phyloP scores from a whole-genome alignment of 345 rosid genomes.

The Toxicodendron radicans region DNA sequence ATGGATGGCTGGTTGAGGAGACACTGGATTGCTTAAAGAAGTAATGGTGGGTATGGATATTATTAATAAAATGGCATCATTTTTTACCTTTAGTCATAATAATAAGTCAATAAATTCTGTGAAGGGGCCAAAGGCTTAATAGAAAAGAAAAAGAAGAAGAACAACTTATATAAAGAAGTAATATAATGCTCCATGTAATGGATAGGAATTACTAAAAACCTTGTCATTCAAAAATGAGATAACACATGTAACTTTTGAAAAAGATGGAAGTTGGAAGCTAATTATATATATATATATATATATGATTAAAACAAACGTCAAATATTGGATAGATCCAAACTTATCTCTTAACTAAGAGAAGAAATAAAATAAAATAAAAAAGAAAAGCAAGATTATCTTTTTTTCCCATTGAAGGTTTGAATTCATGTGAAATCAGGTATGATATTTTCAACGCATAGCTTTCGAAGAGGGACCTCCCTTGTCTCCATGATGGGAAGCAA shows the following conservation, averaged over 20 bases:
- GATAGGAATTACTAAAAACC: background rate
- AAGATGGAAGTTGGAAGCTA: constrained; percentile 27
- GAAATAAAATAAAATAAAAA: background rate
- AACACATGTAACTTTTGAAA: constrained; percentile 24
- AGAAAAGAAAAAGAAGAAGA: background rate
- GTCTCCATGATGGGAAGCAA: constrained; percentile 53
- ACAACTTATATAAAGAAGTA: background rate
- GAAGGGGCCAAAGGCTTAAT: background rate
- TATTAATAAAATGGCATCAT: too few relatives aligned
- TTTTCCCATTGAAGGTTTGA: constrained; percentile 32
- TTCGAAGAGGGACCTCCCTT: constrained; percentile 38
- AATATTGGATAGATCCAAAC: constrained; percentile 19
- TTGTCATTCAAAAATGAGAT: constrained; percentile 12
- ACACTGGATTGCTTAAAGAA: too few relatives aligned
- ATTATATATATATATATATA: too few relatives aligned
- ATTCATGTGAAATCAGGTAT: constrained; percentile 25
- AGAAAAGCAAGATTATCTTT: constrained; percentile 14
- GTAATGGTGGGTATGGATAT: too few relatives aligned
- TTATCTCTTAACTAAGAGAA: constrained; percentile 26
- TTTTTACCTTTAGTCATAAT: too few relatives aligned
- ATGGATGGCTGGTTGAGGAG: too few relatives aligned
- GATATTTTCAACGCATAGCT: constrained; percentile 34
- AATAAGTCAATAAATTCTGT: background rate
- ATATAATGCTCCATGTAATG: background rate
- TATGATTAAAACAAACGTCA: constrained; percentile 20